Conservation (phyloP, 2,329 filamentous ascomycete genomes). For the Pseudogymnoascus sp. region DNA sequence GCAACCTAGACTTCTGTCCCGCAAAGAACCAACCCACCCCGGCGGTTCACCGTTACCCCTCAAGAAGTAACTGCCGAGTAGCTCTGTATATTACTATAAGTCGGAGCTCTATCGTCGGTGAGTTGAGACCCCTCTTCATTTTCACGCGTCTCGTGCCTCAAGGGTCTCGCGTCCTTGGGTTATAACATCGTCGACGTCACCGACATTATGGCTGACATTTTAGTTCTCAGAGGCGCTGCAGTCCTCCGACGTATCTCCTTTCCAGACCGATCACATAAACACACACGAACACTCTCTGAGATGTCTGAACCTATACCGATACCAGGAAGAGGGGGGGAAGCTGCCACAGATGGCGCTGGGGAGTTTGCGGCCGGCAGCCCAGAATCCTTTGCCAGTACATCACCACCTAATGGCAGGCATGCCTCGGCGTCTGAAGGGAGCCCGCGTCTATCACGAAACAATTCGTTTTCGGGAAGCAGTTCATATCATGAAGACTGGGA, state of each 20-base stretch:
- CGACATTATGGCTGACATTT: slow-evolving; percentile 34
- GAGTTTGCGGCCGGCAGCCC: background rate
- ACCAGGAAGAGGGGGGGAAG: slow-evolving; percentile 19
- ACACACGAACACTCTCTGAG: slow-evolving; percentile 32
- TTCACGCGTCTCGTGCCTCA: background rate
- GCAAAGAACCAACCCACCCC: background rate
- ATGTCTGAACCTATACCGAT: slow-evolving; percentile 37
- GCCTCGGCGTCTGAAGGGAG: slow-evolving; percentile 39
- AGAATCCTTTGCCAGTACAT: slow-evolving; percentile 37
- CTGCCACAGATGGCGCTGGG: background rate
- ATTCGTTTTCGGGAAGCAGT: slow-evolving; percentile 75
- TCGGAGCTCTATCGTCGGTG: background rate
- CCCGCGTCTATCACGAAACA: slow-evolving; percentile 60
- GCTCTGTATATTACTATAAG: slow-evolving; percentile 1
- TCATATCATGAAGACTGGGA: slow-evolving; percentile 88
- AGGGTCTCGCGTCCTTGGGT: background rate
- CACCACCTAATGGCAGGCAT: slow-evolving; percentile 38
- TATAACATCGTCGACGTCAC: slow-evolving; percentile 7
- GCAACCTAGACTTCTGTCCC: background rate
- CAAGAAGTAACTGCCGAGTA: slow-evolving; percentile 3
- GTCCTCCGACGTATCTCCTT: slow-evolving; percentile 34
- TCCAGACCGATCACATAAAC: slow-evolving; percentile 29
- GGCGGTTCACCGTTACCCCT: background rate
- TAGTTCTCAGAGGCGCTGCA: slow-evolving; percentile 34
- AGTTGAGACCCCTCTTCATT: background rate